Percentiles rank a stretch among this genome's conserved stretches.
These are phyloP conservation scores for Naematelia aurantialba DNA, from an alignment of 768 basidiomycete species.

Conservation along the genomic window DNA sequence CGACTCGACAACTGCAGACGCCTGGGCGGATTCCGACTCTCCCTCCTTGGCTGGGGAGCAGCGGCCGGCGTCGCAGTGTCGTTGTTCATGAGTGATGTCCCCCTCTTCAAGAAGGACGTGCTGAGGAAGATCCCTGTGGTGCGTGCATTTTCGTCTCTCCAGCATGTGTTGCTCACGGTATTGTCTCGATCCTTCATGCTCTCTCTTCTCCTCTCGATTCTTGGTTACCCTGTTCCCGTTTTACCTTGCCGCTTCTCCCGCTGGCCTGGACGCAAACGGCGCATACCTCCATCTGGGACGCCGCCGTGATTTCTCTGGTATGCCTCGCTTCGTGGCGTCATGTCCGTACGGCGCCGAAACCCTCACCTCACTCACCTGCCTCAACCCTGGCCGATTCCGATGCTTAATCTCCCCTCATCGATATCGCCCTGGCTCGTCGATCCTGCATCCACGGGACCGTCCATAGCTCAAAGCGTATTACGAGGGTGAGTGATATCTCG, in stretches of 20 bases:
- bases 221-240: not conserved
- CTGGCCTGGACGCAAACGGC: not conserved
- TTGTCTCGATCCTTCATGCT: not conserved
- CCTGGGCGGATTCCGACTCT: slow-evolving; percentile 19
- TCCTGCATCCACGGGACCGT: no score
- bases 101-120: slow-evolving; percentile 46
- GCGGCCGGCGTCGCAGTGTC: slow-evolving; percentile 37
- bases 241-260: not conserved
- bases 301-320: not conserved
- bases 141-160: slow-evolving; percentile 10
- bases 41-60: slow-evolving; percentile 38
- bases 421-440: not conserved
- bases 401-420: not conserved
- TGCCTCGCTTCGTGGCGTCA: not conserved
- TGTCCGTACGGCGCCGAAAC: not conserved
- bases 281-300: not conserved
- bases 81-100: slow-evolving; percentile 41
- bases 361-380: not conserved
- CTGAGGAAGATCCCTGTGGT: slow-evolving; percentile 45
- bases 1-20: slow-evolving; percentile 20
- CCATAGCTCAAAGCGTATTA: slow-evolving; percentile 7
- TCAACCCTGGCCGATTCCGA: not conserved
- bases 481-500: slow-evolving; percentile 18
- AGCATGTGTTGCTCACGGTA: not conserved
- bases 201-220: not conserved